phyloP scores from a whole-genome alignment of 2,329 filamentous ascomycete genomes.

The Fusarium equiseti region DNA sequence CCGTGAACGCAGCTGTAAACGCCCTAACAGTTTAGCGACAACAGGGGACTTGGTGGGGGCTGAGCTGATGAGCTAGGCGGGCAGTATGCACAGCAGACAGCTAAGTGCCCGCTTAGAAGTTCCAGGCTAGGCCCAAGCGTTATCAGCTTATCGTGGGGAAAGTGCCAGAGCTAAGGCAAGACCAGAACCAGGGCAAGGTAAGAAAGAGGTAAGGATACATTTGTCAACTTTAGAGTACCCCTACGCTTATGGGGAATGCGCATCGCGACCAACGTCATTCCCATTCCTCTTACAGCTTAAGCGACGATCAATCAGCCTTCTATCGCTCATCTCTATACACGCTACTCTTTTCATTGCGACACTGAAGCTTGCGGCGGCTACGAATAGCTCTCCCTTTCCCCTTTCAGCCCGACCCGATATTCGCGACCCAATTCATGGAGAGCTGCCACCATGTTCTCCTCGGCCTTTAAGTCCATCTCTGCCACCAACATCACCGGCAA shows the following conservation, averaged over 20 bases:
- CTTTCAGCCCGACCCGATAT: constrained; percentile 40
- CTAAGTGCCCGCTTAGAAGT: not conserved
- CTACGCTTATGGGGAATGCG: constrained; percentile 35
- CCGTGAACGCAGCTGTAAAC: constrained; percentile 23
- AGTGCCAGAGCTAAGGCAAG: constrained; percentile 16
- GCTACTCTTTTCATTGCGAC: not conserved
- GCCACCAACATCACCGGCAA: constrained; percentile 91
- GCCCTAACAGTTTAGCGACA: constrained; percentile 25
- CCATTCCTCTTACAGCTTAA: constrained; percentile 22
- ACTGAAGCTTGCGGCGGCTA: constrained; percentile 1
- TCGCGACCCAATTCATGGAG: constrained; percentile 44
- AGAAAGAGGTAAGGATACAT: constrained; percentile 26
- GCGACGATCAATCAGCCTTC: constrained; percentile 16
- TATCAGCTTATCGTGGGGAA: constrained; percentile 38
- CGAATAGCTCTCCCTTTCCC: constrained; percentile 3
- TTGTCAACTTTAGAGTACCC: constrained; percentile 40
- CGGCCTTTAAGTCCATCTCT: constrained; percentile 91
- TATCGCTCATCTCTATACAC: not conserved
- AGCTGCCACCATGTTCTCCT: constrained; percentile 81
- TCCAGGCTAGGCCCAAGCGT: constrained; percentile 1
- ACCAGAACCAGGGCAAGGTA: constrained; percentile 1
- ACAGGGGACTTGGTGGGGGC: constrained; percentile 10
- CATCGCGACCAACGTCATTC: constrained; percentile 41
- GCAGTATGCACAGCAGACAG: not conserved
- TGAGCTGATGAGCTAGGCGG: constrained; percentile 8